Percentiles rank a stretch among this genome's conserved stretches.
Evolutionary conservation across 306 rosid species (phyloP).

Genomic region (Cucurbita moschata): DNA sequence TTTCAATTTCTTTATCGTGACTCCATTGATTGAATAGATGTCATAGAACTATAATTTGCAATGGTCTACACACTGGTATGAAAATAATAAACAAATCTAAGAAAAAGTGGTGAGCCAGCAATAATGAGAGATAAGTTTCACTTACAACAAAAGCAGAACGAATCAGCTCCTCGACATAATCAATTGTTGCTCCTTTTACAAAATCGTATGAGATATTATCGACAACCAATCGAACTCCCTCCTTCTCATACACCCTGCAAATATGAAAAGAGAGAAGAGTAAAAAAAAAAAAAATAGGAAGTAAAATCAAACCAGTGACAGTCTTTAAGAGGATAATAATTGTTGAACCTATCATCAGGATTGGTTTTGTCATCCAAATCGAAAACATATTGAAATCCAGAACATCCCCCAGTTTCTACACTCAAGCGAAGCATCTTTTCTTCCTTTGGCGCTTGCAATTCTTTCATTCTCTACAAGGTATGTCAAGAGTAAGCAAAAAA

Average conservation of each 20-base stretch:
- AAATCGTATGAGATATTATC: constrained; percentile 75
- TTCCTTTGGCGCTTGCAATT: constrained; percentile 31
- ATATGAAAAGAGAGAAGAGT: not conserved
- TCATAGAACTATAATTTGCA: not conserved
- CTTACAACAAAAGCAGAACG: constrained; percentile 85
- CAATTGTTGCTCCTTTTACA: constrained; percentile 90
- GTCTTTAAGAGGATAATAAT: not conserved
- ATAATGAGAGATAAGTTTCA: constrained; percentile 3
- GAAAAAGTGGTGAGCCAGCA: not conserved
- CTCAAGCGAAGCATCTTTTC: constrained; percentile 65
- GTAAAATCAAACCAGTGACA: not conserved
- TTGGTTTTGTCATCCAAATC: constrained; percentile 49
- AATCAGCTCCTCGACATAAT: constrained; percentile 94
- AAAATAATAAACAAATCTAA: not conserved
- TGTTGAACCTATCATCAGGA: constrained; percentile 59
- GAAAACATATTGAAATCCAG: constrained; percentile 90
- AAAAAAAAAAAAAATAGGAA: too few relatives aligned
- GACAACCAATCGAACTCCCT: constrained; percentile 60
- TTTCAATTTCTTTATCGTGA: not conserved
- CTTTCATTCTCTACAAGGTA: constrained; percentile 57
- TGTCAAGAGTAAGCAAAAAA: not conserved
- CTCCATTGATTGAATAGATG: not conserved
- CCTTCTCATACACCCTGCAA: constrained; percentile 66
- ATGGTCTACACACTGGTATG: not conserved
- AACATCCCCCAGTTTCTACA: constrained; percentile 92